These are phyloP conservation scores for Crithidia sp. DNA, from an alignment of 208 protist species.

Conservation along the genomic window DNA sequence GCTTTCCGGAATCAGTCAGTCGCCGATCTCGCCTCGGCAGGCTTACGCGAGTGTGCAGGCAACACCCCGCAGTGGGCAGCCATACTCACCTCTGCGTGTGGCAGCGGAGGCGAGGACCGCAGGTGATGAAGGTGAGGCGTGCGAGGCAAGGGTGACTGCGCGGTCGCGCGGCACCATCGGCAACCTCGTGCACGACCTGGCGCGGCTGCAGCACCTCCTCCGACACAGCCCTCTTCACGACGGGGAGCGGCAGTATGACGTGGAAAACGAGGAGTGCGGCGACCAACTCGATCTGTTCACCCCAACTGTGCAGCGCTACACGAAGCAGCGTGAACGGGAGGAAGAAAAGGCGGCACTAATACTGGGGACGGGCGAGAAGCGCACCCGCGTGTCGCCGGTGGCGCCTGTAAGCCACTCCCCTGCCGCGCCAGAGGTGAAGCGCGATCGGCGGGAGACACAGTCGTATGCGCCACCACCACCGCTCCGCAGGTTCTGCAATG, in stretches of 20 bases:
- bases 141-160: too few species aligned
- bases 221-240: constrained; percentile 19
- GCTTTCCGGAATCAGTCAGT: constrained; percentile 27
- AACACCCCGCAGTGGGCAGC: constrained; percentile 8
- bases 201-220: constrained; percentile 26
- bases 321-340: background rate
- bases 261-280: background rate
- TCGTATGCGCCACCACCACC: constrained; percentile 12
- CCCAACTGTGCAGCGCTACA: background rate
- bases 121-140: background rate
- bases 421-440: constrained; percentile 26
- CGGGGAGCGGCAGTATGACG: background rate
- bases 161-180: background rate
- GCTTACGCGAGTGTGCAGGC: constrained; percentile 21
- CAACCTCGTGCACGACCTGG: constrained; percentile 21
- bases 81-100: background rate
- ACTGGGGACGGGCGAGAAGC: constrained; percentile 14
- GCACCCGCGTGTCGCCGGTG: constrained; percentile 6
- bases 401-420: constrained; percentile 12
- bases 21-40: constrained; percentile 26
- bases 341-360: background rate
- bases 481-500: background rate
- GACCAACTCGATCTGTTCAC: background rate
- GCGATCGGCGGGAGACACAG: constrained; percentile 15
- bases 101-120: too few species aligned